Evolutionary conservation across 2,329 filamentous ascomycete genomes (phyloP).

Genomic region (Alternaria burnsii): DNA sequence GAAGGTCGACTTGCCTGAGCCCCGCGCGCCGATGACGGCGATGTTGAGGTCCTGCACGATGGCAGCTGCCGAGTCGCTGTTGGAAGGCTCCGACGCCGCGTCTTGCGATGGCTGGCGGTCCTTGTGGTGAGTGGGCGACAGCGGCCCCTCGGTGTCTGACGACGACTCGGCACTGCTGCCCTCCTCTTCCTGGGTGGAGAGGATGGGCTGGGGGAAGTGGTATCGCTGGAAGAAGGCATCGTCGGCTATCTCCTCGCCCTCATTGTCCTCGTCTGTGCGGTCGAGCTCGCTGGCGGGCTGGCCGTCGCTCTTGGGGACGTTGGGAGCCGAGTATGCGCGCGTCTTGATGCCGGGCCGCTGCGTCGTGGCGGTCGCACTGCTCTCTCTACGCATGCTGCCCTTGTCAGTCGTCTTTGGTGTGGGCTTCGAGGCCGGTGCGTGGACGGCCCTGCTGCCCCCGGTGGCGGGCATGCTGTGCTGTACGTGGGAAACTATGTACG

Average conservation of each 20-base stretch:
- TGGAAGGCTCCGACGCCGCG: slow-evolving; percentile 30
- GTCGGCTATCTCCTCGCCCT: slow-evolving; percentile 49
- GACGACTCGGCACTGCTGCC: slow-evolving; percentile 42
- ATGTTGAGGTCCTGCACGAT: slow-evolving; percentile 65
- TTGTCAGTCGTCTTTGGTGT: slow-evolving; percentile 14
- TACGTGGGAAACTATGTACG: slow-evolving; percentile 14
- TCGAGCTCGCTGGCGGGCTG: slow-evolving; percentile 25
- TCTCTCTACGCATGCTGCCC: slow-evolving; percentile 35
- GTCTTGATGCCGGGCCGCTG: slow-evolving; percentile 45
- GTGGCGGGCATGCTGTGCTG: slow-evolving; percentile 23
- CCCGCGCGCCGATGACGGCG: slow-evolving; percentile 63
- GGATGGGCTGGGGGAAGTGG: slow-evolving; percentile 45
- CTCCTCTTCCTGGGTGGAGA: slow-evolving; percentile 18
- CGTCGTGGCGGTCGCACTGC: slow-evolving; percentile 19
- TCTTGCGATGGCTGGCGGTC: slow-evolving; percentile 32
- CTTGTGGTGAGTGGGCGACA: slow-evolving; percentile 47
- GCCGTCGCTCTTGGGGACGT: slow-evolving; percentile 39
- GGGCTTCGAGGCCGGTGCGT: slow-evolving; percentile 22
- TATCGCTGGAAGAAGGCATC: slow-evolving; percentile 55
- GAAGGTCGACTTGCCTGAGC: slow-evolving; percentile 68
- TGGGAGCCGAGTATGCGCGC: slow-evolving; percentile 51
- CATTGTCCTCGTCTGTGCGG: slow-evolving; percentile 68
- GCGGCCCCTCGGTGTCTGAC: slow-evolving; percentile 50
- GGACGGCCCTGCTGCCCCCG: slow-evolving; percentile 24
- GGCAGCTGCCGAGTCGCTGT: slow-evolving; percentile 36